Evolutionary conservation across 495 filamentous ascomycete species (phyloP).

Genomic region (Echria macrotheca): DNA sequence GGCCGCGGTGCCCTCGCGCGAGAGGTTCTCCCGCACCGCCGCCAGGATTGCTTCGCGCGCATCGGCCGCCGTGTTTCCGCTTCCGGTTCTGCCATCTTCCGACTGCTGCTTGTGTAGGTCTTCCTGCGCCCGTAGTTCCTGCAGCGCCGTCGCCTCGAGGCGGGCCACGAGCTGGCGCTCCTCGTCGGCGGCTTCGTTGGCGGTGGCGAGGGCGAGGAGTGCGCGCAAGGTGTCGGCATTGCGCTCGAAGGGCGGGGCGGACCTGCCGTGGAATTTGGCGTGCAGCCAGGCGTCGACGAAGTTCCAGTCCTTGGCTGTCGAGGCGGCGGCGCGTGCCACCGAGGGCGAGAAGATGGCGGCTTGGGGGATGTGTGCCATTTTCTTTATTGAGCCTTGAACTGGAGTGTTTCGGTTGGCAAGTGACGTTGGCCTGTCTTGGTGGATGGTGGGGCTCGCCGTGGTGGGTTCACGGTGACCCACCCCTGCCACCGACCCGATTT

Average conservation of each 20-base stretch:
- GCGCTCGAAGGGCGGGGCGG: slow-evolving; percentile 66
- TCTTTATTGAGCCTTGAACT: no score
- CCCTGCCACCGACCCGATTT: no score
- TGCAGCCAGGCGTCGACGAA: slow-evolving; percentile 78
- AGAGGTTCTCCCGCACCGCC: slow-evolving; percentile 30
- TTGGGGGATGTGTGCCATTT: slow-evolving; percentile 51
- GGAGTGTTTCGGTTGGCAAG: no score
- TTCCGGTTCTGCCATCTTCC: no score
- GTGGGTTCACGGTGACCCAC: neutral
- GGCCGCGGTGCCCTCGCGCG: slow-evolving; percentile 39
- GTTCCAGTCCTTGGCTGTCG: slow-evolving; percentile 76
- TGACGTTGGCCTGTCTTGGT: neutral
- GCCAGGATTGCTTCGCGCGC: slow-evolving; percentile 33
- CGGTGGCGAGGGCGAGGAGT: slow-evolving; percentile 65
- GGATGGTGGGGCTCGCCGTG: no score
- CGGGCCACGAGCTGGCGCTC: slow-evolving; percentile 53
- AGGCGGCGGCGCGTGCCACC: slow-evolving; percentile 57
- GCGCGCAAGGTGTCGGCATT: slow-evolving; percentile 77
- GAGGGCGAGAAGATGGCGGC: slow-evolving; percentile 67
- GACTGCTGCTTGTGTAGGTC: no score
- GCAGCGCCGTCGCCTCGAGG: slow-evolving; percentile 55
- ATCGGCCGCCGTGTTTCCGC: neutral
- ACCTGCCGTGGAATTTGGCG: slow-evolving; percentile 48
- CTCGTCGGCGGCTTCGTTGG: slow-evolving; percentile 81
- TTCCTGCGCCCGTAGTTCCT: slow-evolving; percentile 44